Conservation (phyloP, 495 filamentous ascomycete species). For the Aspergillus ostianus region DNA sequence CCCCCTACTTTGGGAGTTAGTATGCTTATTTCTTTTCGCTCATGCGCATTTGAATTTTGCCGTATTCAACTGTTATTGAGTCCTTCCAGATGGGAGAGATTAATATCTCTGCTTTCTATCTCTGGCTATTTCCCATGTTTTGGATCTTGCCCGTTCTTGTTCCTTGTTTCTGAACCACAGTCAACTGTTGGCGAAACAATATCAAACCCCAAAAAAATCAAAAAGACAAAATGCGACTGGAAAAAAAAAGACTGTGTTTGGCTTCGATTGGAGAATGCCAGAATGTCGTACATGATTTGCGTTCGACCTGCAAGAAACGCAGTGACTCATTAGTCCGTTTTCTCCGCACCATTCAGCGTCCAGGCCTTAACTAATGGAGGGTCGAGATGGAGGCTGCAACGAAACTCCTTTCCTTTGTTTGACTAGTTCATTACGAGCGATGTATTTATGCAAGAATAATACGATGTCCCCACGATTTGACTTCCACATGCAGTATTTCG, state of each 20-base stretch:
- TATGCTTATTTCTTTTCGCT: background rate
- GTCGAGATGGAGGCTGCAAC: background rate
- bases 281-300: background rate
- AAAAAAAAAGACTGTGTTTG: background rate
- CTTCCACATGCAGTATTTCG: no score
- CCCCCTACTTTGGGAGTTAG: background rate
- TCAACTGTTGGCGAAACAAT: background rate
- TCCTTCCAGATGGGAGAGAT: background rate
- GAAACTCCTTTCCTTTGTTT: background rate
- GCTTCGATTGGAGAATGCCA: background rate
- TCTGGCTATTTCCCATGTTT: background rate
- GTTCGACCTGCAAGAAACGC: background rate
- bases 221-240: conserved; percentile 3
- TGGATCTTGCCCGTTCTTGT: background rate
- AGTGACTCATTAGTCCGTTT: background rate
- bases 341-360: background rate
- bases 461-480: background rate
- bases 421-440: background rate
- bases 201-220: conserved; percentile 1
- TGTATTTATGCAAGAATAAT: background rate
- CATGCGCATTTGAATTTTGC: background rate
- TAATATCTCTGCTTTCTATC: background rate
- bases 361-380: background rate
- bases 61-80: background rate
- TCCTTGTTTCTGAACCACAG: background rate